phyloP scores from a whole-genome alignment of 257 asterid species.

The Parsonsia alboflavescens region DNA sequence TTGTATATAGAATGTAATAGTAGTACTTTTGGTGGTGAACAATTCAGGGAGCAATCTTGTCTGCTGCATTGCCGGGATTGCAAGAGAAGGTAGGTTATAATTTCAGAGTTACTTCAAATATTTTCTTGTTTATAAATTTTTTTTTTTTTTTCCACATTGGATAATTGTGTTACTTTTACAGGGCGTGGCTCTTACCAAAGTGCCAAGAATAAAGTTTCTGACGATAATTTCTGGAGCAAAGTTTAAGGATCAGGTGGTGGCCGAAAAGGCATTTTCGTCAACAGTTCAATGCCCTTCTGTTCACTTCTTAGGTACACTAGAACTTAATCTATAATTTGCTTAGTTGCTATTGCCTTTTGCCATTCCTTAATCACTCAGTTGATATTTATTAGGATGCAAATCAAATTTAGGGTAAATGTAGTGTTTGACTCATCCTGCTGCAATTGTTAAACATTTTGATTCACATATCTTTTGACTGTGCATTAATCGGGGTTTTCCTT shows the following conservation, averaged over 20 bases:
- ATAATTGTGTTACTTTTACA: slow-evolving; percentile 20
- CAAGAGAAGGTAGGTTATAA: slow-evolving; percentile 53
- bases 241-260: slow-evolving; percentile 39
- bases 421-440: neutral
- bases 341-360: neutral
- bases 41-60: slow-evolving; percentile 79
- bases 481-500: neutral
- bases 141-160: too few relatives aligned
- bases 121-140: too few relatives aligned
- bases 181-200: slow-evolving; percentile 71
- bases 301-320: slow-evolving; percentile 69
- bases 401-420: neutral
- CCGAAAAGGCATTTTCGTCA: slow-evolving; percentile 63
- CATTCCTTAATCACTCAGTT: neutral
- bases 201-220: slow-evolving; percentile 55
- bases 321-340: neutral
- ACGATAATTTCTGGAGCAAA: slow-evolving; percentile 83
- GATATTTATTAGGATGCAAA: neutral
- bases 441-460: neutral
- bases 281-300: slow-evolving; percentile 56
- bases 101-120: neutral
- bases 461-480: neutral
- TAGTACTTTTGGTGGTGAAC: neutral
- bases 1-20: neutral
- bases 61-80: slow-evolving; percentile 80